A percentile compares a stretch with the other conserved stretches of the same genome.
Evolutionary conservation across 2,329 filamentous ascomycete species (phyloP).

Genomic region (Claviceps digitariae): DNA sequence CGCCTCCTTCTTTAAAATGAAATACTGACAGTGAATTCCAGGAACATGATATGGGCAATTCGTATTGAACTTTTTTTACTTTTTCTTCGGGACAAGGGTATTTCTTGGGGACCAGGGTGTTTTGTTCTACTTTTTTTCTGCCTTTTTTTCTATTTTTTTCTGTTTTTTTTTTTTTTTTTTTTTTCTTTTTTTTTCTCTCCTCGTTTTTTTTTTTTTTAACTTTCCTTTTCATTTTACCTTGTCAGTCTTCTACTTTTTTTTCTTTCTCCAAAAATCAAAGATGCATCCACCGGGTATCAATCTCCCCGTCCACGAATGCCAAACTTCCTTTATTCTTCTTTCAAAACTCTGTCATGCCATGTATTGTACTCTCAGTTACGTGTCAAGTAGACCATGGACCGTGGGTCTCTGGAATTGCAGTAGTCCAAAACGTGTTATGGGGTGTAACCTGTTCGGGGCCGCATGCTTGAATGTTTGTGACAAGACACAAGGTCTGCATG

Average conservation of each 20-base stretch:
- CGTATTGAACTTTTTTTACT: constrained; percentile 24
- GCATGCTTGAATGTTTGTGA: too few species aligned
- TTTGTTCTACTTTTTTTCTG: neutral
- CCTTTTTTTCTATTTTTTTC: neutral
- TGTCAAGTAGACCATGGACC: too few species aligned
- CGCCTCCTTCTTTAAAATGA: neutral
- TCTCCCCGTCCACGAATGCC: too few species aligned
- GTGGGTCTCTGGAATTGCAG: too few species aligned
- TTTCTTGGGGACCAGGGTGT: neutral
- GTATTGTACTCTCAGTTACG: too few species aligned
- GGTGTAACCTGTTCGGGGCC: too few species aligned
- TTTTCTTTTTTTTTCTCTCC: neutral
- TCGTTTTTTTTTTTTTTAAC: neutral
- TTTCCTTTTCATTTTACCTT: neutral
- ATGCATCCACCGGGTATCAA: too few species aligned
- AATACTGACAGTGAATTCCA: constrained; percentile 13
- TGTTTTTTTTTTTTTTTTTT: neutral
- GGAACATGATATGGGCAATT: constrained; percentile 57
- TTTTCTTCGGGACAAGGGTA: neutral
- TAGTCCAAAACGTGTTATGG: too few species aligned
- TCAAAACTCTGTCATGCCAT: too few species aligned
- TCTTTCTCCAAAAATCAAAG: neutral
- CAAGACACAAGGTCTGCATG: too few species aligned
- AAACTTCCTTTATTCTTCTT: too few species aligned
- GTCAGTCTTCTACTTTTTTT: too few species aligned